Conservation (phyloP, 371 early-diverging fungal genomes). For the Mortierella sp. region DNA sequence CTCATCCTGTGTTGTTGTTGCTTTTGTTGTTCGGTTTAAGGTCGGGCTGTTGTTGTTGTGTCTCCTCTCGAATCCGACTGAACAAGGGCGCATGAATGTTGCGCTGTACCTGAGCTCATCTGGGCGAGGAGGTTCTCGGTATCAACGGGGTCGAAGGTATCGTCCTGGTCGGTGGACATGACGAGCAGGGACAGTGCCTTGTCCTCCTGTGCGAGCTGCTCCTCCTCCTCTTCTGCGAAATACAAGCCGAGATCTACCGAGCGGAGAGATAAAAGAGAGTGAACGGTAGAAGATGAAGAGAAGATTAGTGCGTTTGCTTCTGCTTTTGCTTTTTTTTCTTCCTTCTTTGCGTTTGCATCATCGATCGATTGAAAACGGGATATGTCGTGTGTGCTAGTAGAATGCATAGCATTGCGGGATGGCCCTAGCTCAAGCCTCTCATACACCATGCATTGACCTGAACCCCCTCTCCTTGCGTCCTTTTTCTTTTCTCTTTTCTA, state of each 20-base stretch:
- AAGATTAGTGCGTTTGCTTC: background rate
- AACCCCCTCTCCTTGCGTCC: background rate
- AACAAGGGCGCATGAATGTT: background rate
- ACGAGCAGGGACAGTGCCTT: slow-evolving; percentile 51
- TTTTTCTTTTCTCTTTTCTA: background rate
- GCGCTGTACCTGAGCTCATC: slow-evolving; percentile 42
- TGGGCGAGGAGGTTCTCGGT: slow-evolving; percentile 50
- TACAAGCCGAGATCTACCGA: slow-evolving; percentile 55
- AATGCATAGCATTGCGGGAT: background rate
- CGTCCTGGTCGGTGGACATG: slow-evolving; percentile 46
- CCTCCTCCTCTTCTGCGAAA: slow-evolving; percentile 54
- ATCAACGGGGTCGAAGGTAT: slow-evolving; percentile 51
- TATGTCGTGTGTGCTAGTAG: background rate
- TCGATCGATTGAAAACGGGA: background rate
- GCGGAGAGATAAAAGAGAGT: background rate
- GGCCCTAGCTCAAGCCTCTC: slow-evolving; percentile 3
- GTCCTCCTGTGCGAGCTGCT: slow-evolving; percentile 48
- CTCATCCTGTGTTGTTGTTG: background rate
- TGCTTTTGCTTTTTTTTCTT: background rate
- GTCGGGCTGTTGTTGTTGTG: background rate
- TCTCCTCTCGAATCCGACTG: background rate
- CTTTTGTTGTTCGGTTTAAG: background rate
- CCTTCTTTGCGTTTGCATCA: background rate
- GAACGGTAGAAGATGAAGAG: background rate
- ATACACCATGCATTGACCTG: slow-evolving; percentile 5